phyloP scores from a whole-genome alignment of 768 basidiomycete genomes.

The Serpula lacrymans region DNA sequence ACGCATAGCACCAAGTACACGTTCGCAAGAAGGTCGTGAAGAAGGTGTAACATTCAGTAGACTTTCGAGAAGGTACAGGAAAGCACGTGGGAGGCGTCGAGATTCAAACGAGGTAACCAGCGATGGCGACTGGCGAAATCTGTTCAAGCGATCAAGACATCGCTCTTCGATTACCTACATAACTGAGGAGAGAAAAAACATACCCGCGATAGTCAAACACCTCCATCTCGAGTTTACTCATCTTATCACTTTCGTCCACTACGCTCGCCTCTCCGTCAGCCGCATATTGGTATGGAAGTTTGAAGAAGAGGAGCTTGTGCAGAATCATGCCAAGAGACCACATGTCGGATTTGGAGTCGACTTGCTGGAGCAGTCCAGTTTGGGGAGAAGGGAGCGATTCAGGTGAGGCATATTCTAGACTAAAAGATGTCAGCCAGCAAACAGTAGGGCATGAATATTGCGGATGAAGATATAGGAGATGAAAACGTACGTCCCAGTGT shows the following conservation, averaged over 20 bases:
- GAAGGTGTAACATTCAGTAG: conserved; percentile 61
- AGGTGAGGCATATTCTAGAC: conserved; percentile 85
- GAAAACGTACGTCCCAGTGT: conserved; percentile 84
- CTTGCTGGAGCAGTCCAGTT: conserved; percentile 62
- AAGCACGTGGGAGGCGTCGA: conserved; percentile 68
- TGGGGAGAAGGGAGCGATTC: conserved; percentile 74
- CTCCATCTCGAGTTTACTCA: conserved; percentile 68
- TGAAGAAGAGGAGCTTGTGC: conserved; percentile 90
- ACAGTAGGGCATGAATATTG: neutral
- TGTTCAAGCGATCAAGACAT: conserved; percentile 16
- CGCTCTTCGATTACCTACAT: too few relatives aligned
- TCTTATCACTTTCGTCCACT: conserved; percentile 55
- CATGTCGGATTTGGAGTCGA: conserved; percentile 91
- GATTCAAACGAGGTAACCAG: conserved; percentile 59
- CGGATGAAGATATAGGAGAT: neutral
- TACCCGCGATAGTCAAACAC: conserved; percentile 75
- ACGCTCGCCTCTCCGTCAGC: conserved; percentile 53
- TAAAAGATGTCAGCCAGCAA: conserved; percentile 19
- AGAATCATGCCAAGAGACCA: conserved; percentile 98
- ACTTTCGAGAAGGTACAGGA: conserved; percentile 69
- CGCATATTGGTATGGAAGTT: conserved; percentile 78
- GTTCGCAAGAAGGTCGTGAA: conserved; percentile 68
- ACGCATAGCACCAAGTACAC: conserved; percentile 63
- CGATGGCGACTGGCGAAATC: conserved; percentile 49
- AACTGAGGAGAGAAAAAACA: conserved; percentile 13